phyloP scores from a whole-genome alignment of 768 basidiomycete genomes.

The Leccinum arenicola region DNA sequence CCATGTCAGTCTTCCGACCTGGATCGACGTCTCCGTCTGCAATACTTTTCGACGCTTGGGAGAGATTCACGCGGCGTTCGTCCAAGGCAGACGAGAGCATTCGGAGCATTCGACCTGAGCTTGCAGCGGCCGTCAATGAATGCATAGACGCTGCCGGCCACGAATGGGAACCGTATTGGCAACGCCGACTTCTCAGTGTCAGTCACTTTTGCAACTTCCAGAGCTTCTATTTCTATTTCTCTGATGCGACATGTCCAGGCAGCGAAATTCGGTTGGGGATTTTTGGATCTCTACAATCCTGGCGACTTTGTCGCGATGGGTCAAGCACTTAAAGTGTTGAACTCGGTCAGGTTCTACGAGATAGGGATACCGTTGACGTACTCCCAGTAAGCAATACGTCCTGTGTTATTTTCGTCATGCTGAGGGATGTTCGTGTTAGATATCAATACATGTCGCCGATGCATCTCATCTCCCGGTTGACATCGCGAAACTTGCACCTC shows the following conservation, averaged over 20 bases:
- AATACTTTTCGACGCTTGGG: slow-evolving; percentile 90
- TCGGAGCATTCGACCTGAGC: slow-evolving; percentile 80
- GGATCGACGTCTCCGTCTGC: slow-evolving; percentile 91
- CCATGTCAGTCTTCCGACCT: slow-evolving; percentile 82
- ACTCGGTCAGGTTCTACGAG: slow-evolving; percentile 88
- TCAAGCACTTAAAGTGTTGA: slow-evolving; percentile 88
- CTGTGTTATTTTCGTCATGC: neutral
- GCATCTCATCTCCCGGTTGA: slow-evolving; percentile 77
- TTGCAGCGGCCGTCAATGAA: slow-evolving; percentile 83
- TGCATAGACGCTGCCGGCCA: slow-evolving; percentile 92
- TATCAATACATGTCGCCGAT: slow-evolving; percentile 80
- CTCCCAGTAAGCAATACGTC: slow-evolving; percentile 60
- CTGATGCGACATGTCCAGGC: slow-evolving; percentile 49
- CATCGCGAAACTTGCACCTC: slow-evolving; percentile 84
- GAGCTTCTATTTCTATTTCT: neutral
- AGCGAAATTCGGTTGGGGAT: slow-evolving; percentile 95
- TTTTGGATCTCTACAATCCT: slow-evolving; percentile 90
- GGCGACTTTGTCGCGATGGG: slow-evolving; percentile 92
- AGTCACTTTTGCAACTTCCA: neutral
- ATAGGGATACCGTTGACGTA: slow-evolving; percentile 93
- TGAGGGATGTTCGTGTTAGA: slow-evolving; percentile 39
- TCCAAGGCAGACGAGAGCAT: slow-evolving; percentile 94
- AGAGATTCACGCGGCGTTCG: slow-evolving; percentile 77
- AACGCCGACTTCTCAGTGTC: slow-evolving; percentile 81
- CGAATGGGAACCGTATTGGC: slow-evolving; percentile 91